Base-by-base conservation (phyloP, 2,329 filamentous ascomycete species). In the Corinectria fuckeliana region DNA sequence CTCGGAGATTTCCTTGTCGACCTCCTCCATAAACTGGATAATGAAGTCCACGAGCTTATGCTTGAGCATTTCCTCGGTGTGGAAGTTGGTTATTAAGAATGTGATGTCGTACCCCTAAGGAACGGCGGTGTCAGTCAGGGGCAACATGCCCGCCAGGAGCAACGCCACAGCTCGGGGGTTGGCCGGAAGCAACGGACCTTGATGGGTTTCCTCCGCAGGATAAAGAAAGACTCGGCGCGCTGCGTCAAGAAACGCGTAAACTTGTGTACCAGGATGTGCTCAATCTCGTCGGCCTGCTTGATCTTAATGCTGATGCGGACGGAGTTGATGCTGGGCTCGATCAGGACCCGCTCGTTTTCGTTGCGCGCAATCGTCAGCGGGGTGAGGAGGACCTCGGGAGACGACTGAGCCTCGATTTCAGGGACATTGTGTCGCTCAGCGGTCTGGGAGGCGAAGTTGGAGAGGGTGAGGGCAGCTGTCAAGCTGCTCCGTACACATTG, bases 41-140 rank as follows among this genome's bases (percentile, higher is more conserved):
- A 99, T 96, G 73, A 99, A 99, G 77, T 99, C 95, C 30, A 99
- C 96, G 69, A 99, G 84, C 82, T 99, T 98, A 77, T 99, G 94
- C 83, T 98, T 98, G 75, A 98, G 78, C 93, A 99, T 97, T 76
- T 96, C 91, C 78, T 98, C 95, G 4, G 95, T 98, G 73, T 99
- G 95, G 82, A 95, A 96, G 80, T 99, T 99, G 45, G 95, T 99
- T 74, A 99, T 96, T 73, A 99, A 78, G 82, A 99, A 99, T 7
- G 93, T 97, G 70, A 99, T 99, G 71, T 99, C 95, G 77, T 99
- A 99, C 69, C 94, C 95, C 92, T 94, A 58, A 23, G 9, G 53
- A 77, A 32, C 38, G 72, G 53, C 38, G 57, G 51, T 56, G 64
- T 66, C 47, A 71, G 58, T 50, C 56, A 64, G 48, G 60, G 59